Base-by-base conservation (phyloP, 2,329 filamentous ascomycete species). In the Pseudopithomyces chartarum region DNA sequence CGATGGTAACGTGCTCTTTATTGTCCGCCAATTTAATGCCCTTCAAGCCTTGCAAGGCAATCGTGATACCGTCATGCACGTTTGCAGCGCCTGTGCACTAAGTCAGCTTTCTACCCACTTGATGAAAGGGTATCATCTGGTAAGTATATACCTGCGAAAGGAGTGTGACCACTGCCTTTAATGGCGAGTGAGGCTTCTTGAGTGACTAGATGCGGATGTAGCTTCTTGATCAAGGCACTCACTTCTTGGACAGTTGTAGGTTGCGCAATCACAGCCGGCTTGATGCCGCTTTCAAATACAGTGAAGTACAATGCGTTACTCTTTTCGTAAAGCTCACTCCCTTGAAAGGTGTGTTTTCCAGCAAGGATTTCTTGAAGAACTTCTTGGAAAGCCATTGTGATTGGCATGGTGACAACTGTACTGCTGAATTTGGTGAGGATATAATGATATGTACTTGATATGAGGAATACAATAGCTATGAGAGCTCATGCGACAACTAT, bases 241-340 rank as follows among this genome's bases (percentile, higher is more conserved):
- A 57, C 50, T 29, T 57, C 55, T 43, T 57, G 34, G 20, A 34
- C 43, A 34, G 19, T 54, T 2, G 34, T 57, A 5, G 55, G 55
- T 22, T 54, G 42, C 8, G 38, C 43, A 34, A 57, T 57, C 12
- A 15, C 17, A 4, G 56, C 46, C 3, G 56, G 56, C 32, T 56
- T 55, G 29, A 58, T 52, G 3, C 10, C 47, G 36, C 46, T 56
- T 32, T 52, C 52, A 36, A 55, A 56, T 4, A 32, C 22, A 15
- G 46, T 49, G 36, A 58, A 56, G 45, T 58, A 56, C 7, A 40
- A 26, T 7, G 23, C 48, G 26, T 58, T 58, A n/a, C 15, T 40
- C 40, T 51, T 48, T 2, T 42, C 46, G 47, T 58, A 58, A 13
- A 33, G 5, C 36, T 58, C 52, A 13, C 43, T 58, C 4, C 46